Evolutionary conservation across 169 alveolate genomes (phyloP).

Genomic region (Pseudocohnilembus persalinus): DNA sequence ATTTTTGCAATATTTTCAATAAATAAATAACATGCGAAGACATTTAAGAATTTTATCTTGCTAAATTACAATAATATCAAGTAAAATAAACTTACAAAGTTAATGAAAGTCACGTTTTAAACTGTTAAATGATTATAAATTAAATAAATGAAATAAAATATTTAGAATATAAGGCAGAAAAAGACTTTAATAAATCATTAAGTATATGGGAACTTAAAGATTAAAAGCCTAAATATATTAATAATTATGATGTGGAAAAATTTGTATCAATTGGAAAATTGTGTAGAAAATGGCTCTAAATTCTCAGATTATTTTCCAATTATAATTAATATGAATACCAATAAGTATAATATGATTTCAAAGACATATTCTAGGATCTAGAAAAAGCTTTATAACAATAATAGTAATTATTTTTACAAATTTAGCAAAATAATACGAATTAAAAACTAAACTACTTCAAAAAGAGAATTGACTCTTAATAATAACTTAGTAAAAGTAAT

Average conservation of each 20-base stretch:
- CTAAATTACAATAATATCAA: neutral
- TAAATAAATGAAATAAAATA: neutral
- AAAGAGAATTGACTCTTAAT: too few relatives aligned
- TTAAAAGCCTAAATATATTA: neutral
- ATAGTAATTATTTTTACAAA: neutral
- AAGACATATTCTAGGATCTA: too few relatives aligned
- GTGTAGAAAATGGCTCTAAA: neutral
- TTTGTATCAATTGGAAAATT: neutral
- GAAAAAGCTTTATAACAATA: neutral
- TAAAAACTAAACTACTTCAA: neutral
- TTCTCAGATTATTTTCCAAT: neutral
- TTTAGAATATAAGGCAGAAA: neutral
- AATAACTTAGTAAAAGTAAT: too few relatives aligned
- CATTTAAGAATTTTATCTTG: neutral
- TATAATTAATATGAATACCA: too few relatives aligned
- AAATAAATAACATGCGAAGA: neutral
- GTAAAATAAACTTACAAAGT: neutral
- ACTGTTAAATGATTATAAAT: neutral
- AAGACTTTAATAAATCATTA: neutral
- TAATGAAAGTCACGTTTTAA: neutral
- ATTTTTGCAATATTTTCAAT: neutral
- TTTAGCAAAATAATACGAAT: neutral
- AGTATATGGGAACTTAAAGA: neutral
- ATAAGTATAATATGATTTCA: neutral
- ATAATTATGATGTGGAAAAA: neutral